Evolutionary conservation across 108 stramenopile genomes (phyloP).

Genomic region (Skeletonema grethae): DNA sequence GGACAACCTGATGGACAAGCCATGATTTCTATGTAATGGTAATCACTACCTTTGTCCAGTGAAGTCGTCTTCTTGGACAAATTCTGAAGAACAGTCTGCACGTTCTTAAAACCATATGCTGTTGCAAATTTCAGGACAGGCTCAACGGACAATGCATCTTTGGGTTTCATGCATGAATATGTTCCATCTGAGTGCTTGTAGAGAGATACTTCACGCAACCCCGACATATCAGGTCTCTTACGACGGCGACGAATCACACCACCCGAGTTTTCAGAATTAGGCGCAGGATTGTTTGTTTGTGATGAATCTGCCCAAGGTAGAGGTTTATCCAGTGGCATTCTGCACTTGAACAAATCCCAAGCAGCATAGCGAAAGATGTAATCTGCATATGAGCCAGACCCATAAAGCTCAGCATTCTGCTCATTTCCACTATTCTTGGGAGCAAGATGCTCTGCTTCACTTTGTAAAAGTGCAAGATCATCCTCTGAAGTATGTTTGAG

Average conservation of each 20-base stretch:
- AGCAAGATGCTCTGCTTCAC: not conserved
- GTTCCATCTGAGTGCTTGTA: conserved; percentile 59
- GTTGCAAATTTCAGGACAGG: conserved; percentile 87
- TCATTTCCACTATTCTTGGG: conserved; percentile 8
- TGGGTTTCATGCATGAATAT: conserved; percentile 33
- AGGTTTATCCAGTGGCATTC: conserved; percentile 32
- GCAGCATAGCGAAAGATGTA: conserved; percentile 79
- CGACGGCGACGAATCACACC: conserved; percentile 28
- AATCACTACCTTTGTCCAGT: conserved; percentile 12
- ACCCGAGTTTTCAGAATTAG: conserved; percentile 15
- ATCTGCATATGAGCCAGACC: conserved; percentile 83
- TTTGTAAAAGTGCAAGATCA: not conserved
- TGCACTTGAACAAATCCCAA: conserved; percentile 55
- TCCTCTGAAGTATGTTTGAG: not conserved
- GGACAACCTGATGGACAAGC: conserved; percentile 97
- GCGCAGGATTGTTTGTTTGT: conserved; percentile 5
- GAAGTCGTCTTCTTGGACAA: conserved; percentile 24
- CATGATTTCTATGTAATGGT: conserved; percentile 96
- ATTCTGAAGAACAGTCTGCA: conserved; percentile 85
- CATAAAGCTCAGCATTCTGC: conserved; percentile 38
- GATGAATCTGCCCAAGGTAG: conserved; percentile 57
- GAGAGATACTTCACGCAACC: conserved; percentile 62
- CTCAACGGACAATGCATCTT: conserved; percentile 1
- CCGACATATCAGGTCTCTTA: conserved; percentile 54
- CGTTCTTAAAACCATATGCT: conserved; percentile 97